Percentiles rank a stretch among this genome's conserved stretches.
phyloP scores from a whole-genome alignment of 179 eudicot genomes.

The Dionaea muscipula region DNA sequence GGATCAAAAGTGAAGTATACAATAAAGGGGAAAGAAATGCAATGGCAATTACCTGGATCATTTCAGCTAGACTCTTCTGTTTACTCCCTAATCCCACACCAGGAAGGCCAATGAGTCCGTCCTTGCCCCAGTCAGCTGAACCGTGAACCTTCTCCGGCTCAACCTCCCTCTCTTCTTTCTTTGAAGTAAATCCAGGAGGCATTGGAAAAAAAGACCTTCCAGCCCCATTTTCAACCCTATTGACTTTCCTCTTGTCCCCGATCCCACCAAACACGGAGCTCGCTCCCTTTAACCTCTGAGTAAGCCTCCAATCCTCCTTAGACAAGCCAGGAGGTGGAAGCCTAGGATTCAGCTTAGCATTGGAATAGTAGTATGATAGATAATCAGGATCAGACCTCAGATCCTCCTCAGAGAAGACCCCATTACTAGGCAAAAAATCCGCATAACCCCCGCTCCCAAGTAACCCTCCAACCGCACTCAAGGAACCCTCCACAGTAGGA shows the following conservation, averaged over 20 bases:
- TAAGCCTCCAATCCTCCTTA: slow-evolving; percentile 89
- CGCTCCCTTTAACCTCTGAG: slow-evolving; percentile 85
- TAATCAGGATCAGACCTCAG: slow-evolving; percentile 93
- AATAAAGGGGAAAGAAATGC: background rate
- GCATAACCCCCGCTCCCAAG: slow-evolving; percentile 33
- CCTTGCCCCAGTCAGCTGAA: slow-evolving; percentile 84
- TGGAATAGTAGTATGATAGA: slow-evolving; percentile 67
- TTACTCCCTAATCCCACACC: slow-evolving; percentile 82
- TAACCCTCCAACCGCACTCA: slow-evolving; percentile 67
- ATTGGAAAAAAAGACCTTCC: slow-evolving; percentile 49
- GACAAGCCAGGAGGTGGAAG: slow-evolving; percentile 85
- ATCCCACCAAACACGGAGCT: slow-evolving; percentile 66
- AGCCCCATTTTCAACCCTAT: slow-evolving; percentile 45
- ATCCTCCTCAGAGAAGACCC: slow-evolving; percentile 65
- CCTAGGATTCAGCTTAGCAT: slow-evolving; percentile 89
- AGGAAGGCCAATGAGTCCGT: slow-evolving; percentile 87
- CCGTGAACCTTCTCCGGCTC: slow-evolving; percentile 38
- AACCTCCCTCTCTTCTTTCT: slow-evolving; percentile 59
- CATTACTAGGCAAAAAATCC: slow-evolving; percentile 48
- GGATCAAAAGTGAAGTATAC: background rate
- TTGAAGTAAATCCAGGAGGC: slow-evolving; percentile 83
- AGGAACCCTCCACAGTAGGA: slow-evolving; percentile 87
- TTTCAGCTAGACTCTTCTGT: slow-evolving; percentile 89
- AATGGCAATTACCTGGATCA: slow-evolving; percentile 57
- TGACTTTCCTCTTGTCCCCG: slow-evolving; percentile 75